A percentile compares a stretch with the other conserved stretches of the same genome.
These are phyloP conservation scores for Emydomyces testavorans DNA, from an alignment of 2,329 filamentous ascomycete genomes.

Conservation along the genomic window DNA sequence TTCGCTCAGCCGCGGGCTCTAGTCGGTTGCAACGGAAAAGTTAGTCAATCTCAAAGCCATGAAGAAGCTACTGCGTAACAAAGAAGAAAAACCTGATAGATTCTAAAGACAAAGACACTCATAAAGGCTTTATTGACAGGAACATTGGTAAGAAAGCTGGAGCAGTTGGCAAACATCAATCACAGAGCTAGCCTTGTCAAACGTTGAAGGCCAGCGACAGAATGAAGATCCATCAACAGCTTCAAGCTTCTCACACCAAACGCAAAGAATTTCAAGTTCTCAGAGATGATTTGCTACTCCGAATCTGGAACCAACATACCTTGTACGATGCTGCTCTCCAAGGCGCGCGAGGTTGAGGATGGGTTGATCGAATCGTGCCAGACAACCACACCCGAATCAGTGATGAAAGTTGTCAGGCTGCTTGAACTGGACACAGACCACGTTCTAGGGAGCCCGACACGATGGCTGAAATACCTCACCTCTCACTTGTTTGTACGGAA, in stretches of 20 bases:
- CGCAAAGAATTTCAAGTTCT: neutral
- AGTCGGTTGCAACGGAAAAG: neutral
- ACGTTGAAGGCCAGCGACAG: neutral
- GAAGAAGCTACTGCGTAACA: no score
- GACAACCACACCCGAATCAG: neutral
- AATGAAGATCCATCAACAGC: neutral
- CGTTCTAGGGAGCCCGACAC: neutral
- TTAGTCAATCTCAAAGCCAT: neutral
- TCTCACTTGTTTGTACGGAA: neutral
- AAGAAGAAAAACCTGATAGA: no score
- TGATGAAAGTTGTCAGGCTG: neutral
- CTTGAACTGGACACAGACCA: neutral
- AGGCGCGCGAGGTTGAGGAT: neutral
- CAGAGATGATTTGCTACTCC: neutral
- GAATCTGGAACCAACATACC: neutral
- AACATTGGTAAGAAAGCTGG: neutral
- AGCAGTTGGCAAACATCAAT: neutral
- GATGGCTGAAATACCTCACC: neutral
- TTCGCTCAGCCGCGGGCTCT: neutral
- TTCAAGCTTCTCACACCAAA: neutral
- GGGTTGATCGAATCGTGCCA: neutral
- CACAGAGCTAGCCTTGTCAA: neutral
- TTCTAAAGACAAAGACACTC: neutral
- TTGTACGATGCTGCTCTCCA: constrained; percentile 2
- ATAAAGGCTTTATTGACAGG: neutral